These are phyloP conservation scores for Mediolabrus comicus DNA, from an alignment of 108 stramenopile species.

Conservation along the genomic window DNA sequence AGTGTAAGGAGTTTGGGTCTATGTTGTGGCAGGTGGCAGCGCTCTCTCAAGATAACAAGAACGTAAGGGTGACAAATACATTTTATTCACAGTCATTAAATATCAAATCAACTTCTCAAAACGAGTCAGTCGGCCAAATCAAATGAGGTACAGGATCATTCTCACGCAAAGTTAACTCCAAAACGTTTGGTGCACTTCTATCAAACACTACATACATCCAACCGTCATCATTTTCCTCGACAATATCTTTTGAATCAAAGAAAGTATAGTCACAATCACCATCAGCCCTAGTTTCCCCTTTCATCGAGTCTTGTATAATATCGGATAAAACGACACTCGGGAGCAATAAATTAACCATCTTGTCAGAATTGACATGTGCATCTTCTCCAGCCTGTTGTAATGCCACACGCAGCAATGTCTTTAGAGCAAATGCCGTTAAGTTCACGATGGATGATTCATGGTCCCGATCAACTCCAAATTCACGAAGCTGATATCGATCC, in stretches of 20 bases:
- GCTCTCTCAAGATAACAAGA: no score
- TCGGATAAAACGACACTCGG: constrained; percentile 51
- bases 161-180: constrained; percentile 12
- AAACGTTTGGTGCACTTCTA: constrained; percentile 8
- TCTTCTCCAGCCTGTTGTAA: constrained; percentile 14
- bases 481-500: constrained; percentile 59
- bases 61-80: no score
- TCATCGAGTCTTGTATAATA: constrained; percentile 9
- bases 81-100: no score
- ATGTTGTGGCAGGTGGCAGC: no score
- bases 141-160: constrained; percentile 42
- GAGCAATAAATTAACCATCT: constrained; percentile 9
- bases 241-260: constrained; percentile 3
- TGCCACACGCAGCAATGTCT: constrained; percentile 10
- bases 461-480: constrained; percentile 60
- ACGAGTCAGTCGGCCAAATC: constrained; percentile 79
- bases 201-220: constrained; percentile 66
- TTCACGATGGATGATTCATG: background rate
- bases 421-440: constrained; percentile 17
- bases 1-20: no score
- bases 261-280: background rate
- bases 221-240: constrained; percentile 54
- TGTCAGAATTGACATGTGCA: background rate
- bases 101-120: no score
- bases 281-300: background rate